Percentiles rank a stretch among this genome's conserved stretches.
Conservation (phyloP, 2,329 filamentous ascomycete species). For the Sporothrix schenckii region DNA sequence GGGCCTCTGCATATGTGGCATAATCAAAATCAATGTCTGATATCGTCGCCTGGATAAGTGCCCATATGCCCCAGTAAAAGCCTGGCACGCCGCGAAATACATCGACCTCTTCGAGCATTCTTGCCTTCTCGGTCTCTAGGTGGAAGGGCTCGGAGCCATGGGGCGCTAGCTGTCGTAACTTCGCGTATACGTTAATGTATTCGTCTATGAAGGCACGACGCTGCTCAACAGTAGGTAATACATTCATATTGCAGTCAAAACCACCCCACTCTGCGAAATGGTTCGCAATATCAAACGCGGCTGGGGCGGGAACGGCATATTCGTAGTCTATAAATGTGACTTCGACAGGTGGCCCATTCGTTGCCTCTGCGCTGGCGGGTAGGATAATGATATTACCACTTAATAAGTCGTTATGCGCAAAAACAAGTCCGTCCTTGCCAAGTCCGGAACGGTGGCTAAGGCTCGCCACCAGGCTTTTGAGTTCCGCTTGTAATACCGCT, state of each 20-base stretch:
- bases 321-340: conserved; percentile 98
- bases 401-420: conserved; percentile 94
- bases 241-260: conserved; percentile 88
- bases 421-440: conserved; percentile 77
- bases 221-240: conserved; percentile 75
- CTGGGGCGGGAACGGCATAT: conserved; percentile 90
- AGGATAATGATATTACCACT: conserved; percentile 93
- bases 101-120: conserved; percentile 80
- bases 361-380: conserved; percentile 16
- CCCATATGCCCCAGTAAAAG: conserved; percentile 93
- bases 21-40: conserved; percentile 98
- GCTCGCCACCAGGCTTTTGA: conserved; percentile 68
- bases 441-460: conserved; percentile 78
- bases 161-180: conserved; percentile 45
- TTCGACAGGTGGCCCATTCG: conserved; percentile 12
- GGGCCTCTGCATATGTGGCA: conserved; percentile 80
- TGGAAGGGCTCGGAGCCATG: conserved; percentile 48
- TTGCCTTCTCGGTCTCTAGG: conserved; percentile 65
- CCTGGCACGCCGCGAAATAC: conserved; percentile 85
- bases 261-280: conserved; percentile 99
- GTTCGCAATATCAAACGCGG: conserved; percentile 95
- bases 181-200: conserved; percentile 77
- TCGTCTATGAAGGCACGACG: conserved; percentile 79
- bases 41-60: conserved; percentile 89
- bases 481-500: conserved; percentile 70